These are phyloP conservation scores for Colletotrichum lindemuthianum DNA, from an alignment of 2,329 filamentous ascomycete genomes.

Conservation along the genomic window DNA sequence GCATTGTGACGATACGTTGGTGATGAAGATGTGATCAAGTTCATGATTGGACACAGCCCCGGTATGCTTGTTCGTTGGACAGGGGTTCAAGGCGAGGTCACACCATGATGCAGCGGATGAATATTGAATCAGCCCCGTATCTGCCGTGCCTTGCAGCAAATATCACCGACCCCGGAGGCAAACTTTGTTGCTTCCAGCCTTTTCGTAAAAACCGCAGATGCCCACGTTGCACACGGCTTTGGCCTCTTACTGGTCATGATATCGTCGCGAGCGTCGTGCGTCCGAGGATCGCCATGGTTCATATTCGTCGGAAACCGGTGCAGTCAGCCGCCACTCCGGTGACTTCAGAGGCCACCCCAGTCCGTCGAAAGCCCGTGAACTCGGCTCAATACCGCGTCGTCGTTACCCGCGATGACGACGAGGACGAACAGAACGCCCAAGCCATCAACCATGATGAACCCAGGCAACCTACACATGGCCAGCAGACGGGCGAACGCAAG, in stretches of 20 bases:
- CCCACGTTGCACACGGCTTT: neutral
- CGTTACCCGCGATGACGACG: neutral
- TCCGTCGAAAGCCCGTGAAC: neutral
- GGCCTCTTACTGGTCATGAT: neutral
- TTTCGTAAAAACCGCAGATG: neutral
- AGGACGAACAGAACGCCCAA: neutral
- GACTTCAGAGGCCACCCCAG: neutral
- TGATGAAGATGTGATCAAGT: neutral
- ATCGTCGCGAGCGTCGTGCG: neutral
- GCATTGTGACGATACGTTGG: neutral
- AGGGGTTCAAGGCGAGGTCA: neutral
- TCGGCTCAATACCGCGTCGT: conserved; percentile 2
- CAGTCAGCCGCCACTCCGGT: neutral
- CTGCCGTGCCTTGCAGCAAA: neutral
- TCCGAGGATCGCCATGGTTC: neutral
- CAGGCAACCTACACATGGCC: neutral
- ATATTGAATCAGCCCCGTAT: too few relatives aligned
- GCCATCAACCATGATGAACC: neutral
- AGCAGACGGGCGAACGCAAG: neutral
- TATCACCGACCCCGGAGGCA: neutral
- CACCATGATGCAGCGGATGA: too few relatives aligned
- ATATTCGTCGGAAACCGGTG: neutral
- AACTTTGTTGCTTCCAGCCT: neutral
- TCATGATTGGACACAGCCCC: neutral
- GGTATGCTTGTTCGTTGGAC: neutral